A percentile compares a stretch with the other conserved stretches of the same genome.
phyloP scores from a whole-genome alignment of 305 asterid genomes.

The Lippia alba region DNA sequence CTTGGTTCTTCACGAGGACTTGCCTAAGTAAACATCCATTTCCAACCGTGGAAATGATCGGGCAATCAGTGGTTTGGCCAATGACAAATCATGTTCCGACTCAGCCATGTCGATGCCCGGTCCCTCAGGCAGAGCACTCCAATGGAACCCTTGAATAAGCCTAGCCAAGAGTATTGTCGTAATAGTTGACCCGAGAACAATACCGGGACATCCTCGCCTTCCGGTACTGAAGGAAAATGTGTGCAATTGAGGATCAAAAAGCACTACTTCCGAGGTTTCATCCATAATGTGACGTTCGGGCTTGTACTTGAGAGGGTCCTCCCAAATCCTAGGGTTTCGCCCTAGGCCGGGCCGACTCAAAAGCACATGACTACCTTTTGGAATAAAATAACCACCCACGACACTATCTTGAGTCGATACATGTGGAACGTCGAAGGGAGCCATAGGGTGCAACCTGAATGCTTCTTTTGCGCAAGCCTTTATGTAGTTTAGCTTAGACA shows the following conservation, averaged over 20 bases:
- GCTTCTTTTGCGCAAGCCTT: too few species aligned
- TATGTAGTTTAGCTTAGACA: too few species aligned
- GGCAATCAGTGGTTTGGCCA: conserved; percentile 11
- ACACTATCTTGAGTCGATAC: not conserved
- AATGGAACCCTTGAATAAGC: conserved; percentile 37
- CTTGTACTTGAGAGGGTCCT: conserved; percentile 22
- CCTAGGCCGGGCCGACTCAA: conserved; percentile 27
- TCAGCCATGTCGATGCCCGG: conserved; percentile 21
- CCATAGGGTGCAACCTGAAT: too few species aligned
- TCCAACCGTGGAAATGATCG: not conserved
- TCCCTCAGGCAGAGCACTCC: conserved; percentile 15
- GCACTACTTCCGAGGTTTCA: not conserved
- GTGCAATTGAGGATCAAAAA: not conserved
- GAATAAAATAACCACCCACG: conserved; percentile 19
- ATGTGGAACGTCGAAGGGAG: too few species aligned
- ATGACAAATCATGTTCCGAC: not conserved
- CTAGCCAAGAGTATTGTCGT: conserved; percentile 30
- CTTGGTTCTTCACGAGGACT: not conserved
- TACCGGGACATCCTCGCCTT: conserved; percentile 27
- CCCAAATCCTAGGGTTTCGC: conserved; percentile 36
- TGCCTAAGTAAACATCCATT: not conserved
- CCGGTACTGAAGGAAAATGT: conserved; percentile 31
- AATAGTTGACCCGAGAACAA: conserved; percentile 20
- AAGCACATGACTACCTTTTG: conserved; percentile 27
- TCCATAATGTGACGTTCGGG: conserved; percentile 27